phyloP scores from a whole-genome alignment of 2,329 filamentous ascomycete genomes.

The Eurotiales sp. region DNA sequence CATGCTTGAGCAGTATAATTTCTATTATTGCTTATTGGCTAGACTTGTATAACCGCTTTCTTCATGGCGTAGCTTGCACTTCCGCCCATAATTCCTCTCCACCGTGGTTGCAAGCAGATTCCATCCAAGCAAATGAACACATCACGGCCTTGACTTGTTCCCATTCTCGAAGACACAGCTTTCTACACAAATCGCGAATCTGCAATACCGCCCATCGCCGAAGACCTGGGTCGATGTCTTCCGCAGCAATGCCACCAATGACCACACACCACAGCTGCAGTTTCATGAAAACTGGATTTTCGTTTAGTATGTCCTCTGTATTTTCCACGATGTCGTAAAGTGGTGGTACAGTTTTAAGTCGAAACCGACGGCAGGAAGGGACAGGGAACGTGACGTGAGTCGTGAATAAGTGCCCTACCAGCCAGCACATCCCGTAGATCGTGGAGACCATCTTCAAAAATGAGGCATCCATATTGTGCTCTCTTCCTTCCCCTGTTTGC shows the following conservation, averaged over 20 bases:
- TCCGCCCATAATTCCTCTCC: slow-evolving; percentile 14
- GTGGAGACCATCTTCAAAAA: slow-evolving; percentile 5
- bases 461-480: neutral
- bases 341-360: slow-evolving; percentile 1
- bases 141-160: slow-evolving; percentile 7
- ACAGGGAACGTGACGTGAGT: slow-evolving; percentile 15
- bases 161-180: slow-evolving; percentile 10
- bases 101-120: slow-evolving; percentile 8
- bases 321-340: slow-evolving; percentile 1
- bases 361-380: slow-evolving; percentile 11
- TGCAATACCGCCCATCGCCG: slow-evolving; percentile 12
- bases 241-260: slow-evolving; percentile 15
- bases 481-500: neutral
- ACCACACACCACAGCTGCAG: slow-evolving; percentile 15
- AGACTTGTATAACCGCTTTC: too few relatives aligned
- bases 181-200: slow-evolving; percentile 1
- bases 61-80: too few relatives aligned
- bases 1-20: too few relatives aligned
- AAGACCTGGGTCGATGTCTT: slow-evolving; percentile 10
- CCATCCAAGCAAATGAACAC: slow-evolving; percentile 15
- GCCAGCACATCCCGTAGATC: slow-evolving; percentile 15
- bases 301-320: neutral
- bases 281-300: slow-evolving; percentile 2
- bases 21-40: too few relatives aligned
- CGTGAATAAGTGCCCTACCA: slow-evolving; percentile 10